Conservation (phyloP, 495 filamentous ascomycete species). For the Amorphotheca resinae region DNA sequence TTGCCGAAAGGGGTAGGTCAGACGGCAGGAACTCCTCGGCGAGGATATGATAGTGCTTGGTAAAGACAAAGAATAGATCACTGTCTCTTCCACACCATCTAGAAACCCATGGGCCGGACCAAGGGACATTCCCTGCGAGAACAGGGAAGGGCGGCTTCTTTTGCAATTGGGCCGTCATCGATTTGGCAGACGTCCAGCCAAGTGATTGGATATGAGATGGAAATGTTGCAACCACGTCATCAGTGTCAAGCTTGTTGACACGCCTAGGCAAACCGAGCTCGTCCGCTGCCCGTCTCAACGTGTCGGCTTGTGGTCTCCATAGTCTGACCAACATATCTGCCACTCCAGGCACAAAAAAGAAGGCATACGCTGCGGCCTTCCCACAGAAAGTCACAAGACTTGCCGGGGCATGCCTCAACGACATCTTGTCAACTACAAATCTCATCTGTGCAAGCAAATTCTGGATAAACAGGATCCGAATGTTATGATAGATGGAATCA, state of each 20-base stretch:
- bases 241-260: constrained; percentile 31
- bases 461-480: constrained; percentile 78
- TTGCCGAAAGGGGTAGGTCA: constrained; percentile 44
- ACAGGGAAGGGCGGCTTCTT: constrained; percentile 55
- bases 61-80: constrained; percentile 88
- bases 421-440: constrained; percentile 78
- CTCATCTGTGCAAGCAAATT: constrained; percentile 81
- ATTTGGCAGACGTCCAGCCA: constrained; percentile 54
- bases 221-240: constrained; percentile 57
- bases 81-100: constrained; percentile 86
- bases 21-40: constrained; percentile 66
- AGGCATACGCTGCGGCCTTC: constrained; percentile 89
- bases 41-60: constrained; percentile 80
- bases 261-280: constrained; percentile 44
- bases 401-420: constrained; percentile 74
- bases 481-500: constrained; percentile 88
- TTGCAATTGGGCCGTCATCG: constrained; percentile 52
- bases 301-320: constrained; percentile 57
- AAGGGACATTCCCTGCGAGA: constrained; percentile 58
- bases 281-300: constrained; percentile 56
- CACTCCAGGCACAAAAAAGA: constrained; percentile 86
- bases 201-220: constrained; percentile 58
- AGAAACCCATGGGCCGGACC: constrained; percentile 75
- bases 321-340: constrained; percentile 76
- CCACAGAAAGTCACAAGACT: constrained; percentile 89